Evolutionary conservation across 78 protist species (phyloP).

Genomic region (Protostelium mycophagum): DNA sequence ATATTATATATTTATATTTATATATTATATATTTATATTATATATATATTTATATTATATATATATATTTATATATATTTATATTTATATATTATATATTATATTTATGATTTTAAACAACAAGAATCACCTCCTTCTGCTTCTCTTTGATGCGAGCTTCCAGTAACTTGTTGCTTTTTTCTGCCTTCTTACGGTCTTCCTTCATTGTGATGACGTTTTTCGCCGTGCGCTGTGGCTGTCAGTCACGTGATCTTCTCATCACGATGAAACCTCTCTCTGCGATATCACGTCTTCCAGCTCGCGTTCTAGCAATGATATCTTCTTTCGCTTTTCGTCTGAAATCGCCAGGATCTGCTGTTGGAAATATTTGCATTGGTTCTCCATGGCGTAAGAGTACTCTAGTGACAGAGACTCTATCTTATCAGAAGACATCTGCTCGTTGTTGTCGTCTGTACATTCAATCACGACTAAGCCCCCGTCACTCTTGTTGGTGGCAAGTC

Average conservation of each 20-base stretch:
- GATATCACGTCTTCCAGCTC: conserved; percentile 14
- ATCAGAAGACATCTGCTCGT: conserved; percentile 13
- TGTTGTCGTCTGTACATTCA: neutral
- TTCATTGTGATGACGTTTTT: neutral
- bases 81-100: too few species aligned
- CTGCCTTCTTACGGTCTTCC: neutral
- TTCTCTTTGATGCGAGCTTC: neutral
- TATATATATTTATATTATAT: too few species aligned
- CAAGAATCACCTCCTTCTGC: neutral
- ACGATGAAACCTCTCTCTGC: conserved; percentile 2
- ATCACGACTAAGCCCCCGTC: neutral
- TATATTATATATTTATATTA: too few species aligned
- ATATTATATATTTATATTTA: too few species aligned
- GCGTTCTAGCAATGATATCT: conserved; percentile 6
- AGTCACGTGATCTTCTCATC: too few species aligned
- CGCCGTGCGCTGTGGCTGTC: neutral
- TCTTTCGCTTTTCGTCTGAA: conserved; percentile 34
- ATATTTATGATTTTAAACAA: too few species aligned
- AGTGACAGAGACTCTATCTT: conserved; percentile 60
- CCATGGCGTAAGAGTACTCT: conserved; percentile 74
- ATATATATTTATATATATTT: too few species aligned
- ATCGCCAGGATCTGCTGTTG: conserved; percentile 33
- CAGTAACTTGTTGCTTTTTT: neutral
- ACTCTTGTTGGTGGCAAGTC: neutral
- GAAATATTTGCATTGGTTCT: conserved; percentile 74